These are phyloP conservation scores for Mycena maculata DNA, from an alignment of 768 basidiomycete species.

Conservation along the genomic window DNA sequence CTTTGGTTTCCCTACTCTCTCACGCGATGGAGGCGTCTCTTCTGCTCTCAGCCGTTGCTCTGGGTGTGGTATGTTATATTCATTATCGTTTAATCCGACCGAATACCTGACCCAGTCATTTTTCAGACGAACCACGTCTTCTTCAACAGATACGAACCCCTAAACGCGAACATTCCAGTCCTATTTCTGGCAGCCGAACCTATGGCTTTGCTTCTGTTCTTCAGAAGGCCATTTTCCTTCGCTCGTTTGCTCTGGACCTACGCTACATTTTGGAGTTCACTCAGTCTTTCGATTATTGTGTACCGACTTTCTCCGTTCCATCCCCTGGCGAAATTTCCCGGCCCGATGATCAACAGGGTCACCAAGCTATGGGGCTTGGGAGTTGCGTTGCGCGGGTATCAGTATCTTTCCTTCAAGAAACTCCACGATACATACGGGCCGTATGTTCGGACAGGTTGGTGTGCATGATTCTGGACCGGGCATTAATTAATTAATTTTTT, in stretches of 20 bases:
- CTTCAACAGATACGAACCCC: conserved; percentile 25
- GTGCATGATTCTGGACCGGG: background rate
- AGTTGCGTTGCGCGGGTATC: conserved; percentile 51
- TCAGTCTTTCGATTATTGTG: conserved; percentile 46
- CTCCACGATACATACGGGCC: conserved; percentile 68
- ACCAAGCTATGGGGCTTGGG: conserved; percentile 53
- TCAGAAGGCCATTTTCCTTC: background rate
- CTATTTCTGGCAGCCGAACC: conserved; percentile 1
- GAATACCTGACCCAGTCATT: background rate
- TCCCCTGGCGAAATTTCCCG: conserved; percentile 62
- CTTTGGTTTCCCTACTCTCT: too few species aligned
- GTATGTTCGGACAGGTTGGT: conserved; percentile 65
- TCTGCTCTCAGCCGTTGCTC: background rate
- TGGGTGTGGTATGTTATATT: conserved; percentile 12
- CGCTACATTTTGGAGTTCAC: conserved; percentile 42
- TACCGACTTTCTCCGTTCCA: conserved; percentile 69
- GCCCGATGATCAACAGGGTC: conserved; percentile 55
- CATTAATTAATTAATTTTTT: background rate
- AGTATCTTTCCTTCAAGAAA: conserved; percentile 55
- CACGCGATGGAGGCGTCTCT: background rate
- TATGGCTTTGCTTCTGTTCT: background rate
- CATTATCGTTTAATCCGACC: background rate
- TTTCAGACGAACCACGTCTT: conserved; percentile 19
- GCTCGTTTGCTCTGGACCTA: background rate
- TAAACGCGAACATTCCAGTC: conserved; percentile 15